Base-by-base conservation (phyloP, 441 rosid genomes). In the Erodium moschatum region DNA sequence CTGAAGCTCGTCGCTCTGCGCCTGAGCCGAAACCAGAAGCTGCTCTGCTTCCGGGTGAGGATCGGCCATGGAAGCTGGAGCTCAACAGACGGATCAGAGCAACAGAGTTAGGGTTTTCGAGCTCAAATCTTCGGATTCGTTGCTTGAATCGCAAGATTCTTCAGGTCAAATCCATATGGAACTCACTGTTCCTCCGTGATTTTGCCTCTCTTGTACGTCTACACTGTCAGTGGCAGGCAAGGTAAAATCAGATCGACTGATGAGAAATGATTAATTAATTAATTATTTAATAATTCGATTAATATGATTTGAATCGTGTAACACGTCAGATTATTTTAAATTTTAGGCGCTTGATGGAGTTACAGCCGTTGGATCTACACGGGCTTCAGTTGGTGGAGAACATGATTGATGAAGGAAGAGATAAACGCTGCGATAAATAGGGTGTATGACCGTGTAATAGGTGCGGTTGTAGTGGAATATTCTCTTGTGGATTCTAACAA, bases 121-220 rank as follows among this genome's bases (percentile, higher is more conserved):
- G 62, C 62, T 56, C 27, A 56, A 56, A 56, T 56, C 24, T 56
- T 19, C 27, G 27, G 62, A 56, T 18, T 56, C 27, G 44, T 56
- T 56, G 62, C 62, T 19, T 56, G 62, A 56, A 56, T 56, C 4
- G 61, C 62, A 56, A 56, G 62, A 56, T 18, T 56, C 21, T 56
- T 18, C 62, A 1, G 62, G 24, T 56, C 62, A 56, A 56, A 56
- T 56, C 18, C 27, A 8, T 4, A 18, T 16, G 61, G 18, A 19
- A 19, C 24, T 19, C 2, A 56, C 62, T 56, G 62, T 18, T 56
- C 27, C 11, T 56, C 27, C n/a, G 18, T 56, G 62, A 56, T 16
- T 18, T 56, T 56, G 12, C 62, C 24, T 56, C 19, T 56, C 18
- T 56, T 19, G 62, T 18, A 19, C 62, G 12, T 18, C 62, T 18